Evolutionary conservation across 768 basidiomycete species (phyloP).

Genomic region (Podaxis rugospora): DNA sequence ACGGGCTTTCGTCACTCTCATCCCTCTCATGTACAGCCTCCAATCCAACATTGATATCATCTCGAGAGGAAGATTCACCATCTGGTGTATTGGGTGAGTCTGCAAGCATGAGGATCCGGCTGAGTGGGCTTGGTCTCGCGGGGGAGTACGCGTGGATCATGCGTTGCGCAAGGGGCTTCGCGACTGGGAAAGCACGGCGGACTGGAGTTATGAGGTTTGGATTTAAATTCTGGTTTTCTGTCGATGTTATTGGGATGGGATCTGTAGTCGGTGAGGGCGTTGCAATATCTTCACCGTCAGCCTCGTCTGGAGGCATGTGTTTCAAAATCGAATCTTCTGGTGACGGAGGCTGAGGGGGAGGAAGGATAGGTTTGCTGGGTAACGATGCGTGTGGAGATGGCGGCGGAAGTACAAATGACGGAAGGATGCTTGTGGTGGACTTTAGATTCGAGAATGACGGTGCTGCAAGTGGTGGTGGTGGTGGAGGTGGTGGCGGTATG

Average conservation of each 20-base stretch:
- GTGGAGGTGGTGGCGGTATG: constrained; percentile 13
- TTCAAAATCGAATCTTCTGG: constrained; percentile 2
- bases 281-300: not conserved
- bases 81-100: constrained; percentile 48
- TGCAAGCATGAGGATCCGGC: constrained; percentile 69
- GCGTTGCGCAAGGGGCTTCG: constrained; percentile 62
- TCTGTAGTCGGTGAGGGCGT: too few relatives aligned
- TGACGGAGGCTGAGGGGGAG: constrained; percentile 14
- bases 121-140: constrained; percentile 74
- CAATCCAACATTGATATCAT: constrained; percentile 18
- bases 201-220: constrained; percentile 11
- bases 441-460: constrained; percentile 33
- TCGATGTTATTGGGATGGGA: too few relatives aligned
- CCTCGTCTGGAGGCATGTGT: not conserved
- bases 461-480: constrained; percentile 28
- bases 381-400: constrained; percentile 69
- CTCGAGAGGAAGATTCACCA: constrained; percentile 15
- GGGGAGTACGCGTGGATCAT: constrained; percentile 85
- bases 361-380: constrained; percentile 44
- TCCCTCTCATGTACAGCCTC: constrained; percentile 32
- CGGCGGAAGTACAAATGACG: constrained; percentile 74
- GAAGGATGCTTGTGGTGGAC: constrained; percentile 52
- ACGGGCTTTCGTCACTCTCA: constrained; percentile 22
- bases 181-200: constrained; percentile 59
- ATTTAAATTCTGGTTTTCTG: constrained; percentile 1